A percentile compares a stretch with the other conserved stretches of the same genome.
phyloP scores from a whole-genome alignment of 2,329 filamentous ascomycete genomes.

The Venturia oleaginea region DNA sequence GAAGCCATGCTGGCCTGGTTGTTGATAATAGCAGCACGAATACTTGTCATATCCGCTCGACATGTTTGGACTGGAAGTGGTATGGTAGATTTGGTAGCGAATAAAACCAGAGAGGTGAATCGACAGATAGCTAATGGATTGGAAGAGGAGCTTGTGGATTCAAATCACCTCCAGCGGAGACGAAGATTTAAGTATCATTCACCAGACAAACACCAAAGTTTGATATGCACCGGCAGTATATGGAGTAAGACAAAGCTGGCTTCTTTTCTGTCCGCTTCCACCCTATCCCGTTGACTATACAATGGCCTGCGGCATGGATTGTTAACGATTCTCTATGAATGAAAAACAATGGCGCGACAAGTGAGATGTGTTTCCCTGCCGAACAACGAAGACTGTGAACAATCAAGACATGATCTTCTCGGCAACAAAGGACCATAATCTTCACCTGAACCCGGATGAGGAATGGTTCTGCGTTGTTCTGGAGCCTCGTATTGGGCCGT shows the following conservation, averaged over 20 bases:
- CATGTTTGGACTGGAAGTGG: neutral
- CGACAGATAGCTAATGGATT: neutral
- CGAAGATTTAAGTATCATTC: neutral
- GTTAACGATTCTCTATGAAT: neutral
- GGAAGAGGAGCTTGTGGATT: neutral
- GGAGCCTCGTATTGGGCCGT: neutral
- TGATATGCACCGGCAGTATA: neutral
- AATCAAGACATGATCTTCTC: neutral
- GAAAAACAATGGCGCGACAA: neutral
- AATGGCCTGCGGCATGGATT: neutral
- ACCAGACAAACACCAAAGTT: neutral
- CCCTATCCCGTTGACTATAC: neutral
- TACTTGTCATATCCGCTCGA: slow-evolving; percentile 1
- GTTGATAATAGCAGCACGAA: neutral
- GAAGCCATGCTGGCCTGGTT: neutral
- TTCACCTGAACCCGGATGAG: neutral
- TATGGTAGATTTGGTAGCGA: neutral
- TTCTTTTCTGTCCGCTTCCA: neutral
- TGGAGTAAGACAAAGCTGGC: slow-evolving; percentile 1
- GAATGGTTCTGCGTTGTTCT: neutral
- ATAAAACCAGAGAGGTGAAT: neutral
- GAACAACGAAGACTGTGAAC: neutral
- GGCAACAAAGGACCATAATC: neutral
- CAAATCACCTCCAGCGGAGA: neutral
- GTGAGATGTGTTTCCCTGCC: neutral